A percentile compares a stretch with the other conserved stretches of the same genome.
Conservation (phyloP, 352 stramenopile genomes). For the Peronosclerospora sorghi region DNA sequence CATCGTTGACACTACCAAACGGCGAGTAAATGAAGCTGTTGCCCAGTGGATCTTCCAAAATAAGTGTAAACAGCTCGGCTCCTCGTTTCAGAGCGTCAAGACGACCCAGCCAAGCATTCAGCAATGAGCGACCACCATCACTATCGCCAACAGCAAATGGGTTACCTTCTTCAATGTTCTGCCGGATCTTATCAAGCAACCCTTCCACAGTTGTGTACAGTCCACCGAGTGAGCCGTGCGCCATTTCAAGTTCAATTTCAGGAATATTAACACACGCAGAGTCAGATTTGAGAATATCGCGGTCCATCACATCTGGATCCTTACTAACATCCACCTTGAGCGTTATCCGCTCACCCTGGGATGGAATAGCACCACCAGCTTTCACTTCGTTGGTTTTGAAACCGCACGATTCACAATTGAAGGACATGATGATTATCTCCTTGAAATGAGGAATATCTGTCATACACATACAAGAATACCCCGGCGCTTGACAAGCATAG, state of each 20-base stretch:
- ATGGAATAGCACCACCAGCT: slow-evolving; percentile 80
- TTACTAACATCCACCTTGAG: slow-evolving; percentile 38
- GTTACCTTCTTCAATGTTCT: slow-evolving; percentile 68
- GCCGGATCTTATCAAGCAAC: slow-evolving; percentile 76
- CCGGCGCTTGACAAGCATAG: slow-evolving; percentile 54
- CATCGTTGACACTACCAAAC: slow-evolving; percentile 33
- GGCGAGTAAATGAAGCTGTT: slow-evolving; percentile 87
- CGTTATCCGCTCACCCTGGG: slow-evolving; percentile 68
- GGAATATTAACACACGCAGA: slow-evolving; percentile 78
- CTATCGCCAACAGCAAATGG: slow-evolving; percentile 78
- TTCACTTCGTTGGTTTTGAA: slow-evolving; percentile 90
- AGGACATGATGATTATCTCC: slow-evolving; percentile 89
- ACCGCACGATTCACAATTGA: slow-evolving; percentile 87
- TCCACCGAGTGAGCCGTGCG: slow-evolving; percentile 79
- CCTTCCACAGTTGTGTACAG: slow-evolving; percentile 92
- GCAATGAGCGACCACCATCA: slow-evolving; percentile 43
- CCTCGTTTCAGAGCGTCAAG: slow-evolving; percentile 50
- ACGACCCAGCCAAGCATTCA: slow-evolving; percentile 40
- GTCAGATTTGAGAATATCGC: slow-evolving; percentile 90
- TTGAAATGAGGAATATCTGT: slow-evolving; percentile 94
- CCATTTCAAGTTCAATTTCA: slow-evolving; percentile 87
- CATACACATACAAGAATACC: slow-evolving; percentile 83
- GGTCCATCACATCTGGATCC: slow-evolving; percentile 58
- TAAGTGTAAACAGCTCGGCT: slow-evolving; percentile 75
- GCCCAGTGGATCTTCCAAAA: slow-evolving; percentile 84